These are phyloP conservation scores for Candida verbasci DNA, from an alignment of 805 yeast genomes.

Conservation along the genomic window DNA sequence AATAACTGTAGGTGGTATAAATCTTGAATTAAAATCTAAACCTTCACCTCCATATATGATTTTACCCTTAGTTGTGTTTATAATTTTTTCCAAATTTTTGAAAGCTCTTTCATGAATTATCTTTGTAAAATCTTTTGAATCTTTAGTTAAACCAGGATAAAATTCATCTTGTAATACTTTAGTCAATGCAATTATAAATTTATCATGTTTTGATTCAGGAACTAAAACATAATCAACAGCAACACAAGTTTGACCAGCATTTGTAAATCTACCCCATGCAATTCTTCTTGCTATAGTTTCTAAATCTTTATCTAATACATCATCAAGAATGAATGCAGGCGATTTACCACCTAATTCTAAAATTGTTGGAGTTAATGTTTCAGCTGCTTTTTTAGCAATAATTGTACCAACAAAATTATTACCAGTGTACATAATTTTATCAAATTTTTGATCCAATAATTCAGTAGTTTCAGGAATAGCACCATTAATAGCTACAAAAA, in stretches of 20 bases:
- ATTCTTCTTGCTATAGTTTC: slow-evolving; percentile 52
- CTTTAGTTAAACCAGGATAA: slow-evolving; percentile 29
- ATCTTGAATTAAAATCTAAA: slow-evolving; percentile 36
- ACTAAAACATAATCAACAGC: slow-evolving; percentile 80
- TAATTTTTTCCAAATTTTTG: slow-evolving; percentile 38
- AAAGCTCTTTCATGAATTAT: slow-evolving; percentile 54
- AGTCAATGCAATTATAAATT: slow-evolving; percentile 42
- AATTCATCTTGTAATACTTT: slow-evolving; percentile 38
- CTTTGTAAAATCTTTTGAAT: slow-evolving; percentile 43
- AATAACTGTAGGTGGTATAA: slow-evolving; percentile 69
- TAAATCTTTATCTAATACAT: slow-evolving; percentile 39
- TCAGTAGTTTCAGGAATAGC: slow-evolving; percentile 58
- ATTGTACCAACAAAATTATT: slow-evolving; percentile 70
- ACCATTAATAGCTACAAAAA: slow-evolving; percentile 67
- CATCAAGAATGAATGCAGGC: slow-evolving; percentile 67
- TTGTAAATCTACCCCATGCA: slow-evolving; percentile 71
- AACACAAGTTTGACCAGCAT: slow-evolving; percentile 88
- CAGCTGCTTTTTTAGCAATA: slow-evolving; percentile 75
- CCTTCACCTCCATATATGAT: slow-evolving; percentile 40
- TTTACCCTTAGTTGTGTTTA: slow-evolving; percentile 49
- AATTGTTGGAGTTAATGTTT: slow-evolving; percentile 70
- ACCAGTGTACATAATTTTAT: slow-evolving; percentile 88
- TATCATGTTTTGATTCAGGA: slow-evolving; percentile 51
- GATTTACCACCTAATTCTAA: slow-evolving; percentile 92
- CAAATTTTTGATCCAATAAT: slow-evolving; percentile 63